Base-by-base conservation (phyloP, 2,329 filamentous ascomycete species). In the Epichloe sp. region DNA sequence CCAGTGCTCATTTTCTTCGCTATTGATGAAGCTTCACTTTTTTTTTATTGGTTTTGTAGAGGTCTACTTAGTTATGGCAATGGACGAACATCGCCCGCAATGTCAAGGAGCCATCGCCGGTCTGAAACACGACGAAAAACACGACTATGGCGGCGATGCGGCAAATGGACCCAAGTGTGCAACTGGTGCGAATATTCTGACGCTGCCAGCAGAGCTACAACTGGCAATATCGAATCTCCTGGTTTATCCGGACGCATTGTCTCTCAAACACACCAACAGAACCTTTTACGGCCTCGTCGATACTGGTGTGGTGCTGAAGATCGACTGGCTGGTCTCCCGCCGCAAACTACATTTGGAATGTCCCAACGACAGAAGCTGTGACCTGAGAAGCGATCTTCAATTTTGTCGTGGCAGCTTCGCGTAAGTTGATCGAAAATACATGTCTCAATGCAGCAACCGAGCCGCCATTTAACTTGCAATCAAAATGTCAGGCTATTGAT, bases 161-260 rank as follows among this genome's bases (percentile, higher is more conserved):
- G 21, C 21, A 10, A 34, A 42, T 14, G 26, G 10, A 12, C 6
- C 19, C 14, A 23, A 15, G 34, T 3, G 11, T 10, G 40, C 19
- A 42, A 31, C 21, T 15, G n/a, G 15, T 17, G 10, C 21, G 23
- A 23, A 41, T 19, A 31, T 38, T 35, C 12, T 50, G 34, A 55
- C 66, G 15, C 68, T 87, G 2, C 84, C 84, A 2, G 71, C 79
- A 0, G 84, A 88, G 59, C 71, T 87, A n/a, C 83, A 86, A 57
- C 62, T 83, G 1, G 71, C 79, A 47, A 81, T 87, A 51, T 70
- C 77, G 35, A 62, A 71, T 11, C 69, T 78, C 50, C 77, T 87
- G 53, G 75, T 75, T 35, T 87, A 87, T 54, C 84, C 84, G 0
- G 83, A 88, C 55, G 83, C 84, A 0, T 72, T 87, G 1, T 83